Evolutionary conservation across 331 rosid genomes (phyloP).

Genomic region (Acacia pycnantha): DNA sequence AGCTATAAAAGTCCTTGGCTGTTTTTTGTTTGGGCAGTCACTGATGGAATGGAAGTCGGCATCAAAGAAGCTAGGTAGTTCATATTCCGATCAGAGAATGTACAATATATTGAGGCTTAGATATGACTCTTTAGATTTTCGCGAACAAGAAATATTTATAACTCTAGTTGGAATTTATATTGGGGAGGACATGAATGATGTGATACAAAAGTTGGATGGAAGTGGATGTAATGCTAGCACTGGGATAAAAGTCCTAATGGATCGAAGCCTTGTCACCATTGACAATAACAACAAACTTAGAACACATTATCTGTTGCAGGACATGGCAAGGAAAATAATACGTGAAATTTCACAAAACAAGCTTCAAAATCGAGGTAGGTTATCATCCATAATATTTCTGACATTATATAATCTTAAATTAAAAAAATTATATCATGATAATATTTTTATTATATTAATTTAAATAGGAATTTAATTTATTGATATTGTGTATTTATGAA

Average conservation of each 20-base stretch:
- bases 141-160: neutral
- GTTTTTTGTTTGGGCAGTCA: neutral
- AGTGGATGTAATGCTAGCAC: neutral
- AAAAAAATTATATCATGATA: too few species aligned
- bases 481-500: too few species aligned
- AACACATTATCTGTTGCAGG: neutral
- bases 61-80: neutral
- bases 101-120: neutral
- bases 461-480: too few species aligned
- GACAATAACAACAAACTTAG: too few species aligned
- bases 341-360: neutral
- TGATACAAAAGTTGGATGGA: neutral
- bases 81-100: too few species aligned
- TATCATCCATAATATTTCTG: too few species aligned
- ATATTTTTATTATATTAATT: too few species aligned
- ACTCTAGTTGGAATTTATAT: neutral
- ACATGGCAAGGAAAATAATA: neutral
- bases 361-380: neutral
- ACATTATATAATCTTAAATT: too few species aligned
- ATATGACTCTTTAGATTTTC: neutral
- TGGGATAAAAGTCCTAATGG: neutral
- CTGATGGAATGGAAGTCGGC: neutral
- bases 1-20: neutral
- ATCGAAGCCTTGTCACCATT: too few species aligned
- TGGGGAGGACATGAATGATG: slow-evolving; percentile 11